Percentiles rank a stretch among this genome's conserved stretches.
These are phyloP conservation scores for Ichthyophthirius multifiliis DNA, from an alignment of 169 alveolate species.

Conservation along the genomic window DNA sequence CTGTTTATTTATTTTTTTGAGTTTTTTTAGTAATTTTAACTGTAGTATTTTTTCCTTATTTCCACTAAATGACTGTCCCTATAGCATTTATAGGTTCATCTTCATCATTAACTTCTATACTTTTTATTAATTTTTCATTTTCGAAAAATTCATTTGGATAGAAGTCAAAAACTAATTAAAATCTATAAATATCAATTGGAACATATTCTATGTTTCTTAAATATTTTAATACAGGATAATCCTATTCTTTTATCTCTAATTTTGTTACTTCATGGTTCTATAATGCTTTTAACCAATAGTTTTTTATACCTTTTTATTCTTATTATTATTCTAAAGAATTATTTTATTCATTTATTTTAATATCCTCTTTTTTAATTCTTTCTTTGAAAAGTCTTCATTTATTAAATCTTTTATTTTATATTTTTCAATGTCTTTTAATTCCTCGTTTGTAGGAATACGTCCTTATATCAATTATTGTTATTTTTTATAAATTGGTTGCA, in stretches of 20 bases:
- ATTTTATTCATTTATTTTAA: no score
- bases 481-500: constrained; percentile 11
- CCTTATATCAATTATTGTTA: constrained; percentile 26
- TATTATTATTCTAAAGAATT: background rate
- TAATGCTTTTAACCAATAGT: constrained; percentile 53
- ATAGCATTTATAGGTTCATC: constrained; percentile 47
- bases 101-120: constrained; percentile 32
- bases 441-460: constrained; percentile 30
- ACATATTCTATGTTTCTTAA: constrained; percentile 38
- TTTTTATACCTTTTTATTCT: background rate
- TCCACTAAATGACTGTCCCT: constrained; percentile 60
- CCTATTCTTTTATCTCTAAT: constrained; percentile 47
- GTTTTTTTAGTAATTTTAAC: constrained; percentile 61
- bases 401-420: constrained; percentile 34
- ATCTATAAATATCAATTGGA: constrained; percentile 30
- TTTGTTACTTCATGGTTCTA: constrained; percentile 38
- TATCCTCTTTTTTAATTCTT: no score
- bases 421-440: constrained; percentile 22
- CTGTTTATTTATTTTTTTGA: constrained; percentile 63
- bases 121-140: constrained; percentile 45
- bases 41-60: constrained; percentile 58
- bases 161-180: constrained; percentile 47
- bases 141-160: constrained; percentile 58
- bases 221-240: constrained; percentile 46
- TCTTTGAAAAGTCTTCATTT: no score